Evolutionary conservation across 2,329 filamentous ascomycete genomes (phyloP), one percentile per base, ranked within the genome.

Genomic region (Colletotrichum sp.): DNA sequence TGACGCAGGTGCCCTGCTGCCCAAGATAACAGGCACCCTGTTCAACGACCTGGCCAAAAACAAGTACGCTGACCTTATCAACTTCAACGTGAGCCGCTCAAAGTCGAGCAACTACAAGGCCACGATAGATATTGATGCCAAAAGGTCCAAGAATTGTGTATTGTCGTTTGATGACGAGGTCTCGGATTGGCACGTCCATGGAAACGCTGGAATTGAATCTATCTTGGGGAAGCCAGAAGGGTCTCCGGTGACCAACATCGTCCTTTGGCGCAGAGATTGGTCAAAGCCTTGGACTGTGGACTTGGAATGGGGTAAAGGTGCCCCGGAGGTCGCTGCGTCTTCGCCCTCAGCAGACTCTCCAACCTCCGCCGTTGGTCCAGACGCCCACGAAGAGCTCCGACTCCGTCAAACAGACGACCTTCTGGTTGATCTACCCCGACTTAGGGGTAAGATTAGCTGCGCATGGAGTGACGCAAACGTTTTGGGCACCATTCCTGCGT

Each of bases 391-490:
- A 11, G 81, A 81, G 66, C 71, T 81, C 8, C 63, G 68, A 81
- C 19, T 81, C 81, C 49, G 79, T 82, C 69, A 84, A 83, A 16
- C 22, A 80, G 76, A 36, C 69, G 83, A 66, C 2, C 82, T 95
- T 19, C 32, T 84, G 83, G 8, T 16, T 80, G 77, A 52, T 3
- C n/a, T 25, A 52, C 44, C 44, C 16, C 44, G n/a, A 1, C 82
- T 96, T 39, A 89, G 88, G 78, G 95, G 96, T 2, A 89, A 87
- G 39, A 92, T 96, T 2, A 89, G 93, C 19, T 99, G 97, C 84
- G 87, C 95, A 36, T 99, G 96, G 96, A 95, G 94, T 80, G 97
- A 99, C 86, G 93, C 91, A 61, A 98, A 98, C 81, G 86, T 87
- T 44, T 84, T 86, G 4, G 93, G 92, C 5, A 89, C 89, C 2